Evolutionary conservation across 2,329 filamentous ascomycete genomes (phyloP).

Genomic region (Aphanocladium album): DNA sequence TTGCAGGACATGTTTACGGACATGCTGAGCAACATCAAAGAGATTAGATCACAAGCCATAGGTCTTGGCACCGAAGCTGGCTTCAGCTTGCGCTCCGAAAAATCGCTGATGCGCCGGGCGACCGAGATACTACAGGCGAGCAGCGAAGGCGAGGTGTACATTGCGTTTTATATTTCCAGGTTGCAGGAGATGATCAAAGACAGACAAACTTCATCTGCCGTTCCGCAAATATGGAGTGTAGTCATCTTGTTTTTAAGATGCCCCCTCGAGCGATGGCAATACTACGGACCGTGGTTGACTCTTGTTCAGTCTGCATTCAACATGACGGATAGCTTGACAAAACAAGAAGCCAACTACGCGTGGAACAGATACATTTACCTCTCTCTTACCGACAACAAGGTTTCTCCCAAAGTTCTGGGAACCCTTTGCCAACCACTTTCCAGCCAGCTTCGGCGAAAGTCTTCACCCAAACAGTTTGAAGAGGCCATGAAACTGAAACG

Average conservation of each 20-base stretch:
- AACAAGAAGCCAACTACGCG: constrained; percentile 72
- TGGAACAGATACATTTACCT: constrained; percentile 83
- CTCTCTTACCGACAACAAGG: constrained; percentile 59
- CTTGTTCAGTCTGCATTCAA: constrained; percentile 84
- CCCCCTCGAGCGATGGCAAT: constrained; percentile 63
- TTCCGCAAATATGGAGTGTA: constrained; percentile 86
- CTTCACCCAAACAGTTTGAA: constrained; percentile 50
- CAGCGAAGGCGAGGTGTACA: constrained; percentile 55
- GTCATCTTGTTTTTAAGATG: constrained; percentile 72
- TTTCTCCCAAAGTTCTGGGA: constrained; percentile 33
- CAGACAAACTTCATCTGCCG: constrained; percentile 47
- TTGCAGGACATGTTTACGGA: constrained; percentile 75
- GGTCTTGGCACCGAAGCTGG: constrained; percentile 67
- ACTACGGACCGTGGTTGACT: constrained; percentile 68
- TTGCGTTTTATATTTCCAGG: constrained; percentile 61
- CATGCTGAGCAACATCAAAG: constrained; percentile 72
- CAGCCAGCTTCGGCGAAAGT: constrained; percentile 63
- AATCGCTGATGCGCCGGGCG: constrained; percentile 60
- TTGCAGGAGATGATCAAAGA: constrained; percentile 65
- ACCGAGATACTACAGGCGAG: constrained; percentile 55
- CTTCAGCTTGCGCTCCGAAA: constrained; percentile 63
- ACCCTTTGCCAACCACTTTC: constrained; percentile 62
- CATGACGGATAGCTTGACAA: constrained; percentile 63
- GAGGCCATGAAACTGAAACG: constrained; percentile 45
- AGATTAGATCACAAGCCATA: constrained; percentile 71